These are phyloP conservation scores for Ambrosia hybrid DNA, from an alignment of 140 eudicot species.

Conservation along the genomic window DNA sequence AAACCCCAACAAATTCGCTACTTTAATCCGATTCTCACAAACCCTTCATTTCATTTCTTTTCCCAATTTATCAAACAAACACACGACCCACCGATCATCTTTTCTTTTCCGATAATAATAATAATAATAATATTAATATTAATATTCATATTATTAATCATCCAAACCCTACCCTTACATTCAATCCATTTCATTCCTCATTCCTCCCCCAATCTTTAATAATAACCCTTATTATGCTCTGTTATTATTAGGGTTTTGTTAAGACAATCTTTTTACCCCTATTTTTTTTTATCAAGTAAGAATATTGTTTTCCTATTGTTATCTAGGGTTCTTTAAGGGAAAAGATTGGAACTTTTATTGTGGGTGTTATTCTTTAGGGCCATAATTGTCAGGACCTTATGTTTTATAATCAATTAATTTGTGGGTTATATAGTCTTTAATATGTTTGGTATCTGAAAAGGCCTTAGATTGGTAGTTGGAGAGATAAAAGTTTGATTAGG, in stretches of 20 bases:
- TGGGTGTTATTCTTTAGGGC: slow-evolving; percentile 24
- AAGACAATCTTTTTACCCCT: slow-evolving; percentile 27
- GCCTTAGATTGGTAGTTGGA: slow-evolving; percentile 25
- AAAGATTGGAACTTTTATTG: slow-evolving; percentile 7
- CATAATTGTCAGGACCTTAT: slow-evolving; percentile 13
- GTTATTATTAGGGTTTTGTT: slow-evolving; percentile 35
- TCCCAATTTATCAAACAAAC: background rate
- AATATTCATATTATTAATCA: background rate
- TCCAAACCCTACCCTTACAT: slow-evolving; percentile 15
- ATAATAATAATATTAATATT: background rate
- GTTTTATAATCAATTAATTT: background rate
- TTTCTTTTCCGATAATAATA: background rate
- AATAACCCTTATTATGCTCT: background rate
- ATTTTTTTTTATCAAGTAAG: slow-evolving; percentile 12
- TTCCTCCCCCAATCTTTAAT: background rate
- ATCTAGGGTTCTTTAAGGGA: slow-evolving; percentile 18
- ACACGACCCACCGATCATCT: background rate
- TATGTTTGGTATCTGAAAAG: slow-evolving; percentile 17
- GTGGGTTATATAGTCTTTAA: background rate
- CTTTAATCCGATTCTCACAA: slow-evolving; percentile 26
- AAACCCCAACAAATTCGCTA: slow-evolving; percentile 33
- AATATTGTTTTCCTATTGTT: slow-evolving; percentile 11
- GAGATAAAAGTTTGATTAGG: background rate
- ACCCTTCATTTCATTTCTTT: background rate
- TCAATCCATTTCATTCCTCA: slow-evolving; percentile 8